Base-by-base conservation (phyloP, 1,139 yeast genomes). In the Zygoascus meyerae region DNA sequence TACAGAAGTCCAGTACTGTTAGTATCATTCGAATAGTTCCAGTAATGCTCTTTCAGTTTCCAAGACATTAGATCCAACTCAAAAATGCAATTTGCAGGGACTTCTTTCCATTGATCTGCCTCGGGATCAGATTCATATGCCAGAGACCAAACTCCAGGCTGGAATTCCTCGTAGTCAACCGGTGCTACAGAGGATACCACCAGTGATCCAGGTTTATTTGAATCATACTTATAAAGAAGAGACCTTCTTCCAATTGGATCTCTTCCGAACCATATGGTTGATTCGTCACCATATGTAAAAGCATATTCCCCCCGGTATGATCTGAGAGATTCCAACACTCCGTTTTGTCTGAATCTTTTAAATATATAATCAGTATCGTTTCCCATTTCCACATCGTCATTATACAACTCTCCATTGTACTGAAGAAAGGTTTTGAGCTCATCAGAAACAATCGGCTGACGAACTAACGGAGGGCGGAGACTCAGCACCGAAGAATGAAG, bases 331-430 rank as follows among this genome's bases (percentile, higher is more conserved):
- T 60, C 46, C 50, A 63, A 11, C 18, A 59, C 55, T 17, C 71
- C 66, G 2, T 54, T 42, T 8, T 28, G 29, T 6, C 51, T 41
- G 31, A 72, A 52, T 16, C 55, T 48, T 1, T 64, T 51, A 33
- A 64, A 65, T 15, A 79, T 64, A 48, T 60, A 75, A 5, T 63
- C 64, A 0, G 83, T 75, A 60, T 82, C 87, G 55, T 78, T 79
- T 1, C 63, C 63, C 1, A 61, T 56, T 48, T 16, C 56, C 30
- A 83, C 75, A 33, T 75, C 81, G 0, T 63, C 59, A 55, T 82
- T 81, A 62, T 90, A 90, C 10, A 89, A 67, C 61, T 90, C 97
- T 0, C 97, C 98, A 62, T 92, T 92, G 66, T 83, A 92, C 59
- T 86, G 96, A 12, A 81, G 55, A 1, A 72, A 58, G 18, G 14